A percentile compares a stretch with the other conserved stretches of the same genome.
These are phyloP conservation scores for Ulvella scutata DNA, from an alignment of 139 green algal species.

Conservation along the genomic window DNA sequence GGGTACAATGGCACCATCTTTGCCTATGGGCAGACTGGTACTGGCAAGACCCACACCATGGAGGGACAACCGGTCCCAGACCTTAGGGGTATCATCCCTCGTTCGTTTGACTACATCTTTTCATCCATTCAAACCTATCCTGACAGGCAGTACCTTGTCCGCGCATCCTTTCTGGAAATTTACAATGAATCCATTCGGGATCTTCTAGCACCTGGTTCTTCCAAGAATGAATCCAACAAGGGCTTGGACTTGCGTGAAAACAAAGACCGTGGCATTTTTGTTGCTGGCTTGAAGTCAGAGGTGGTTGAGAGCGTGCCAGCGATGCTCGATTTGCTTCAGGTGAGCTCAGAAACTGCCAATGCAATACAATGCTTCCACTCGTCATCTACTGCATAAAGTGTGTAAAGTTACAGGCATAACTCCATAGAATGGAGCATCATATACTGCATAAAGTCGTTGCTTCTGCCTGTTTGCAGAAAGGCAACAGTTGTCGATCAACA, in stretches of 20 bases:
- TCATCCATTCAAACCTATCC: slow-evolving; percentile 29
- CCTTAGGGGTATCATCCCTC: slow-evolving; percentile 62
- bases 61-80: slow-evolving; percentile 24
- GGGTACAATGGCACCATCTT: slow-evolving; percentile 84
- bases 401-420: background rate
- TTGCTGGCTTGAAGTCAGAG: slow-evolving; percentile 65
- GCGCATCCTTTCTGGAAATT: slow-evolving; percentile 70
- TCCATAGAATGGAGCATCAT: too few relatives aligned
- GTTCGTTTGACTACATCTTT: slow-evolving; percentile 64
- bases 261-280: slow-evolving; percentile 59
- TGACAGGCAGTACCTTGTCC: slow-evolving; percentile 58
- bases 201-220: slow-evolving; percentile 3
- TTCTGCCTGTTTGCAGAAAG: slow-evolving; percentile 26
- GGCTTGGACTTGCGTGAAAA: slow-evolving; percentile 61
- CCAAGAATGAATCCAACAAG: slow-evolving; percentile 1
- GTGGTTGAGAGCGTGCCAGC: slow-evolving; percentile 62
- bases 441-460: background rate
- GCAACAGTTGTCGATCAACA: slow-evolving; percentile 60
- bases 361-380: too few relatives aligned
- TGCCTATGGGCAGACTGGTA: slow-evolving; percentile 58
- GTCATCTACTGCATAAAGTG: too few relatives aligned
- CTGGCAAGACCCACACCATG: slow-evolving; percentile 70
- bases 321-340: slow-evolving; percentile 59
- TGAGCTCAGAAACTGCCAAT: too few relatives aligned
- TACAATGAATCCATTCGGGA: slow-evolving; percentile 77